phyloP scores from a whole-genome alignment of 2,329 filamentous ascomycete genomes.

The Cryphonectria japonica region DNA sequence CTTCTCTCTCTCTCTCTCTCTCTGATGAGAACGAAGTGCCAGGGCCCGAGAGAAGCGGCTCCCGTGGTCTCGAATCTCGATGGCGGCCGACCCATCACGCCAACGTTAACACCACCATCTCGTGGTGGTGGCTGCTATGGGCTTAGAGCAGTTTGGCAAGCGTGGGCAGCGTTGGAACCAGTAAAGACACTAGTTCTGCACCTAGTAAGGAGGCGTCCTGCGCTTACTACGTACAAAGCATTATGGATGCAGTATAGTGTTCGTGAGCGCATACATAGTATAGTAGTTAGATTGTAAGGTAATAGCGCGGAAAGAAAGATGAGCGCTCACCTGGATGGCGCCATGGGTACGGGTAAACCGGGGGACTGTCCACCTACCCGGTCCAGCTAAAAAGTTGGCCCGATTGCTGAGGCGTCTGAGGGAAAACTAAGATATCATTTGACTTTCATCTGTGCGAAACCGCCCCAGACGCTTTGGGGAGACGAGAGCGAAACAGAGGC shows the following conservation, averaged over 20 bases:
- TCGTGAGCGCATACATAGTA: background rate
- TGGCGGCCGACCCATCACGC: constrained; percentile 3
- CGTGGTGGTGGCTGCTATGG: background rate
- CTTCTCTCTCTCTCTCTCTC: background rate
- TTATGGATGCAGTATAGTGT: constrained; percentile 9
- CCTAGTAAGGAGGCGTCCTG: constrained; percentile 1
- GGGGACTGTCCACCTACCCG: background rate
- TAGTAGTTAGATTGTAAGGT: background rate
- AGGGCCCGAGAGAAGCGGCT: background rate
- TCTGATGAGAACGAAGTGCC: background rate
- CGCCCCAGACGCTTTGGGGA: background rate
- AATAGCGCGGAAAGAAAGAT: background rate
- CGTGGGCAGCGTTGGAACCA: background rate
- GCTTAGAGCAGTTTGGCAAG: background rate
- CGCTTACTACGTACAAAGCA: background rate
- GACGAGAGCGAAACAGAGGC: background rate
- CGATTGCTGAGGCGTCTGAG: background rate
- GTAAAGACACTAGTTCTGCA: background rate
- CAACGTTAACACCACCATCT: background rate
- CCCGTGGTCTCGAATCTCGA: constrained; percentile 21
- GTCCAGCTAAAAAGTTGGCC: background rate
- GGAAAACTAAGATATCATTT: background rate
- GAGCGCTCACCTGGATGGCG: background rate
- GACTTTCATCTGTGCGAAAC: constrained; percentile 8
- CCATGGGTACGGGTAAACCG: constrained; percentile 6